These are phyloP conservation scores for Nakaseomyces sp. DNA, from an alignment of 1,139 yeast species.

Conservation along the genomic window DNA sequence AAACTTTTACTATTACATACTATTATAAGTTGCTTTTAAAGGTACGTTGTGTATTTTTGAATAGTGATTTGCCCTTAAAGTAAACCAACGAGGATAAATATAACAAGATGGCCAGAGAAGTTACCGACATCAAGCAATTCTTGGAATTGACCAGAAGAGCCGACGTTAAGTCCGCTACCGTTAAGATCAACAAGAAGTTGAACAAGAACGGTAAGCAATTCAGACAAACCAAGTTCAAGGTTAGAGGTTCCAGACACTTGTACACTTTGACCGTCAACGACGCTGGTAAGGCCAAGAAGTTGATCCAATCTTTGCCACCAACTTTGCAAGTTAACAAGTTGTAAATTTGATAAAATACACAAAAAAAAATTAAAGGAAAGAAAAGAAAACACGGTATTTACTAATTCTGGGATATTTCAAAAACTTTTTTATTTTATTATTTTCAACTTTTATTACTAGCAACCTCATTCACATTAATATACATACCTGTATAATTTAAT, in stretches of 20 bases:
- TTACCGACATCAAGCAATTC: slow-evolving; percentile 95
- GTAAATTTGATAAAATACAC: slow-evolving; percentile 31
- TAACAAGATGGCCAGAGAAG: slow-evolving; percentile 44
- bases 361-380: neutral
- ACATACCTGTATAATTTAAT: slow-evolving; percentile 4
- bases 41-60: neutral
- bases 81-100: no score
- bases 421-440: neutral
- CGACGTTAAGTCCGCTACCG: slow-evolving; percentile 88
- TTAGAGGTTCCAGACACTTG: slow-evolving; percentile 90
- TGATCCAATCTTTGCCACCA: slow-evolving; percentile 97
- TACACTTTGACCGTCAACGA: slow-evolving; percentile 96
- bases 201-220: slow-evolving; percentile 76
- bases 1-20: neutral
- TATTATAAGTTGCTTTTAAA: no score
- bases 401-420: slow-evolving; percentile 1
- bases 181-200: slow-evolving; percentile 81
- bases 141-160: slow-evolving; percentile 97
- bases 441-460: neutral
- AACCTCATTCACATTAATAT: neutral
- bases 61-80: no score
- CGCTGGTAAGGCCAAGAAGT: slow-evolving; percentile 95
- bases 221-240: slow-evolving; percentile 98
- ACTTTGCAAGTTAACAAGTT: slow-evolving; percentile 69
- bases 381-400: no score